Conservation (phyloP, 2,329 filamentous ascomycete species). For the Trichophaea hybrida region DNA sequence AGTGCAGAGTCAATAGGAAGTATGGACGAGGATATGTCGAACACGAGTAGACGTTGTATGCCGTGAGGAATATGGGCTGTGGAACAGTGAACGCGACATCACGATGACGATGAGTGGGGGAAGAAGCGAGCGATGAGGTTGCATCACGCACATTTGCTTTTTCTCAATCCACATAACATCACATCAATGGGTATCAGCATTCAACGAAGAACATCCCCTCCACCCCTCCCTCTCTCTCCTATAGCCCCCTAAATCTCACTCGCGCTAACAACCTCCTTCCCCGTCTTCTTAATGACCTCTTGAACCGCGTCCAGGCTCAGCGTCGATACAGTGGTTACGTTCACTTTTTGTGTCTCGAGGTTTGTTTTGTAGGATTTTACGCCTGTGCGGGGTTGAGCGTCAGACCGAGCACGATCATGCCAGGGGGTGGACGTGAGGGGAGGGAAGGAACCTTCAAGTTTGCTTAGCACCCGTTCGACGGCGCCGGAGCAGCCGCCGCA, state of each 20-base stretch:
- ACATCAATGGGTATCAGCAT: background rate
- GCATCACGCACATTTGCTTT: background rate
- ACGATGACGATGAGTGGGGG: too few species aligned
- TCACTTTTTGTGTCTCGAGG: conserved; percentile 72
- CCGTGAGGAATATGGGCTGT: too few species aligned
- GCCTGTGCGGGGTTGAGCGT: conserved; percentile 38
- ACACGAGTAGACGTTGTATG: too few species aligned
- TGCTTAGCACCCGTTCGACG: conserved; percentile 80
- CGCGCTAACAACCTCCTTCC: background rate
- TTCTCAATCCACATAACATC: background rate
- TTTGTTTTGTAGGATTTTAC: conserved; percentile 77
- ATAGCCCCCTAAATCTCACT: background rate
- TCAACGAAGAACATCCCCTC: background rate
- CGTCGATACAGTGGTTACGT: conserved; percentile 49
- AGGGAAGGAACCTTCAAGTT: conserved; percentile 56
- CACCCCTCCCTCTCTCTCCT: background rate
- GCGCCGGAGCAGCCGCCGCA: conserved; percentile 95
- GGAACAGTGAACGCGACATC: too few species aligned
- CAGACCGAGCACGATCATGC: background rate
- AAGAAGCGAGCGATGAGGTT: too few species aligned
- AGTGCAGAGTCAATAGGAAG: too few species aligned
- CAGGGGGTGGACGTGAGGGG: conserved; percentile 4
- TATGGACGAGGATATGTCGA: too few species aligned
- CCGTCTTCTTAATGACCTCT: background rate
- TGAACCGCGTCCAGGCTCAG: background rate